Base-by-base conservation (phyloP, 2,329 filamentous ascomycete genomes). In the Leptographium lundbergii region DNA sequence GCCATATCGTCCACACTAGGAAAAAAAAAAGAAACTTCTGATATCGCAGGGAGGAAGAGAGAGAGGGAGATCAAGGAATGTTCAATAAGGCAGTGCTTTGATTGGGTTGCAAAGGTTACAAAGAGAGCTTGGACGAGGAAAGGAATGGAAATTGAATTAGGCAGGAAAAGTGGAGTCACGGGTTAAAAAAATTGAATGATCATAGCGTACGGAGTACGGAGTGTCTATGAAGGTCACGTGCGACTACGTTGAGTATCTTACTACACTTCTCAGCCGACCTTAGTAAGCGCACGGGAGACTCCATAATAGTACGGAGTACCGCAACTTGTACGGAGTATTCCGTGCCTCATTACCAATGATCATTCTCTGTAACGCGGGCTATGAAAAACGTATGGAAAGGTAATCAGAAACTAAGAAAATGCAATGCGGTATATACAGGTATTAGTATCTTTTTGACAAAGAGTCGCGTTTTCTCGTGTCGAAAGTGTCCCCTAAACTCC, bases 1-100 rank as follows among this genome's bases (percentile, higher is more conserved):
- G 84, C 84, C 84, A 87, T 87, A 60, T 19, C 47, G 14, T 36
- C 24, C 9, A 53, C 27, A 22, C 17, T 14, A 29, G 11, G 14
- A 42, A 25, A 9, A 2, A 14, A 42, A 19, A 1, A 39, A 3
- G 54, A 7, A 22, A 50, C 11, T 14, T 47, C 13, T 17, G 9
- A 6, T 22, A 24, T 25, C 24, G 9, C 25, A 25, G 25, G 17
- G 39, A 56, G 9, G 7, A 29, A 59, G 19, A 27, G 27, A 6
- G 14, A 29, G 53, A 42, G n/a, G n/a, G 3, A 19, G 42, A 27
- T 24, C 13, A 47, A 32, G 22, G 2, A 45, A 17, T 10, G 14
- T 27, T n/a, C 7, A 14, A 34, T 19, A 36, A 45, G 2, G 14
- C 39, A 13, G 17, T 13, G 27, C 10, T 11, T 24, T 4, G 52